These are phyloP conservation scores for Canavalia ensiformis DNA, from an alignment of 306 rosid genomes.

Conservation along the genomic window DNA sequence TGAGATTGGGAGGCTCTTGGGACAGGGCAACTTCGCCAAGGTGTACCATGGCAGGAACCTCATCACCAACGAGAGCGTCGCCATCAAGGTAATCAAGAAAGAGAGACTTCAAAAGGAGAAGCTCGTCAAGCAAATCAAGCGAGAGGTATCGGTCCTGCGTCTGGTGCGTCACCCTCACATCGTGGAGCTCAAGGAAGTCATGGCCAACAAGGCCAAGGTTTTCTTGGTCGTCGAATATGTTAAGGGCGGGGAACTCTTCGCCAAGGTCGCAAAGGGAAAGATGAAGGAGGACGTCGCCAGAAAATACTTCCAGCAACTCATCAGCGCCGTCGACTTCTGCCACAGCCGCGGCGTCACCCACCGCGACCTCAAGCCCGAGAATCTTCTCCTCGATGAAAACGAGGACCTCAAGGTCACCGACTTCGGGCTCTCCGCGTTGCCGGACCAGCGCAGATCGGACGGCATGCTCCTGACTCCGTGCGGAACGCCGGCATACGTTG, in stretches of 20 bases:
- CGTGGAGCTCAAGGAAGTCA: constrained; percentile 76
- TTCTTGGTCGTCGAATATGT: constrained; percentile 79
- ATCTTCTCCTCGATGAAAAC: constrained; percentile 76
- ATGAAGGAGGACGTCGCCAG: constrained; percentile 65
- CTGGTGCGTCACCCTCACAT: constrained; percentile 81
- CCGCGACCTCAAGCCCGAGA: constrained; percentile 87
- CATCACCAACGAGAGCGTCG: constrained; percentile 64
- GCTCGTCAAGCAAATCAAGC: constrained; percentile 73
- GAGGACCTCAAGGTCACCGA: constrained; percentile 77
- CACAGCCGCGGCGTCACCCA: constrained; percentile 88
- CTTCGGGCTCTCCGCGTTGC: constrained; percentile 81
- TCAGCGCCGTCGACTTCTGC: constrained; percentile 81
- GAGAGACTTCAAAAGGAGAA: constrained; percentile 64
- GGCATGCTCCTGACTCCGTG: constrained; percentile 85
- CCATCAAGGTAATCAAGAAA: constrained; percentile 75
- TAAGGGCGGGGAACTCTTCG: constrained; percentile 77
- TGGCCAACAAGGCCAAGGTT: constrained; percentile 80
- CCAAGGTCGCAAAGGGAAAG: constrained; percentile 63
- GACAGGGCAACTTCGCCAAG: constrained; percentile 85
- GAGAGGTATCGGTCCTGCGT: constrained; percentile 82
- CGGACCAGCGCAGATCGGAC: constrained; percentile 73
- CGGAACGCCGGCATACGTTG: constrained; percentile 90
- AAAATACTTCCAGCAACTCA: constrained; percentile 77
- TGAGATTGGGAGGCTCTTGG: constrained; percentile 73
- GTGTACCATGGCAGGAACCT: constrained; percentile 69